A percentile compares a stretch with the other conserved stretches of the same genome.
These are phyloP conservation scores for Vaccinium corymbosum DNA, from an alignment of 148 eudicot genomes.

Conservation along the genomic window DNA sequence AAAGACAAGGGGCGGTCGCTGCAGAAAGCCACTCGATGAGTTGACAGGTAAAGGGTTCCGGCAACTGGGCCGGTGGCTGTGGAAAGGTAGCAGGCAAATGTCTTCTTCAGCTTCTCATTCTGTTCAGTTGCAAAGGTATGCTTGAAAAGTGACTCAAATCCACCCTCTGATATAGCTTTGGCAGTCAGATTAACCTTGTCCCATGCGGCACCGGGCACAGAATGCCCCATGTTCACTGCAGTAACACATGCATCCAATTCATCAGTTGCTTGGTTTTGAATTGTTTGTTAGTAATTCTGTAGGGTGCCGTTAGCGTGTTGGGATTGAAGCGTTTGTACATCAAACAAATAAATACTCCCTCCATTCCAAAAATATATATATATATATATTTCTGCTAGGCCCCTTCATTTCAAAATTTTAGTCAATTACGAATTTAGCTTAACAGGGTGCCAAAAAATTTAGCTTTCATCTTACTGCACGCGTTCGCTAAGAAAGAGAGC, in stretches of 20 bases:
- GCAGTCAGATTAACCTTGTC: constrained; percentile 64
- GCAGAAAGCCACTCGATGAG: constrained; percentile 55
- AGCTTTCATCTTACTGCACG: too few relatives aligned
- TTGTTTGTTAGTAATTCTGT: neutral
- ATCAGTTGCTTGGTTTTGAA: neutral
- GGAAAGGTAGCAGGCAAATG: constrained; percentile 78
- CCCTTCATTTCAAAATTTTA: too few relatives aligned
- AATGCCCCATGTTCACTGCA: constrained; percentile 71
- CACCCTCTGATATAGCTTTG: constrained; percentile 68
- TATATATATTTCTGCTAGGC: too few relatives aligned
- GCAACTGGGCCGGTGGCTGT: constrained; percentile 78
- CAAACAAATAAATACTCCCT: neutral
- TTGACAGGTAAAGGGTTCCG: constrained; percentile 65
- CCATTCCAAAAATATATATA: too few relatives aligned
- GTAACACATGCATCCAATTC: neutral
- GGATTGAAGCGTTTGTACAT: neutral
- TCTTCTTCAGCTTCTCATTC: constrained; percentile 56
- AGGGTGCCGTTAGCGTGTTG: neutral
- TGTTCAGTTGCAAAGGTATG: constrained; percentile 54
- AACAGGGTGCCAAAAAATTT: too few relatives aligned
- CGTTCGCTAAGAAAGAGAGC: too few relatives aligned
- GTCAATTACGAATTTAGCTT: too few relatives aligned
- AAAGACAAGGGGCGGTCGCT: constrained; percentile 72
- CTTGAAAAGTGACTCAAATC: constrained; percentile 58
- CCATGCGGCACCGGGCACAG: constrained; percentile 59